Percentiles rank a stretch among this genome's conserved stretches.
Evolutionary conservation across 2,329 filamentous ascomycete genomes (phyloP).

Genomic region (Canariomyces notabilis): DNA sequence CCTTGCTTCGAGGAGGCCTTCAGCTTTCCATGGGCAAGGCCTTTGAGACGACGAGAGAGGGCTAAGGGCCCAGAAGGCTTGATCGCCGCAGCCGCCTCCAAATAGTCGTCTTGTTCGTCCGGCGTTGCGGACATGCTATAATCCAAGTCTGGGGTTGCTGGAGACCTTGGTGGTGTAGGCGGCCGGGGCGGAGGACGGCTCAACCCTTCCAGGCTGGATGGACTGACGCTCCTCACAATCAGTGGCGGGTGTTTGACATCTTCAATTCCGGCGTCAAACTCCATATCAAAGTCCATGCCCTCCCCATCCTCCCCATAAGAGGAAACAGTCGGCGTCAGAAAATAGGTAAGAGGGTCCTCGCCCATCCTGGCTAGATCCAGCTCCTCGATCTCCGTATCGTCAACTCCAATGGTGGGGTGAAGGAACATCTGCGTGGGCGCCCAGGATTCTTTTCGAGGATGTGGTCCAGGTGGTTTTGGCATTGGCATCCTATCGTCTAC

Average conservation of each 20-base stretch:
- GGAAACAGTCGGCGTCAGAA: conserved; percentile 46
- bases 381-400: conserved; percentile 41
- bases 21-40: conserved; percentile 33
- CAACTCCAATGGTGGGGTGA: conserved; percentile 38
- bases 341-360: conserved; percentile 52
- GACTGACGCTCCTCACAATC: conserved; percentile 51
- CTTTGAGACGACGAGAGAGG: conserved; percentile 39
- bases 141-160: conserved; percentile 35
- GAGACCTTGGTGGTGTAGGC: conserved; percentile 36
- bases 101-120: conserved; percentile 39
- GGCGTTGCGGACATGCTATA: conserved; percentile 42
- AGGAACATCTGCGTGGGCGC: conserved; percentile 48
- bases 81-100: conserved; percentile 40
- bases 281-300: conserved; percentile 37
- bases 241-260: conserved; percentile 41
- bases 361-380: conserved; percentile 37
- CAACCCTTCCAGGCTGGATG: conserved; percentile 50
- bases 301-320: conserved; percentile 35
- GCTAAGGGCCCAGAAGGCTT: conserved; percentile 29
- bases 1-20: conserved; percentile 29
- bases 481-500: conserved; percentile 32
- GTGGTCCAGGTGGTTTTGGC: conserved; percentile 24
- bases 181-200: conserved; percentile 38
- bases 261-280: conserved; percentile 55
- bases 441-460: conserved; percentile 44